Base-by-base conservation (phyloP, 2,329 filamentous ascomycete genomes). In the Colletotrichum musae region DNA sequence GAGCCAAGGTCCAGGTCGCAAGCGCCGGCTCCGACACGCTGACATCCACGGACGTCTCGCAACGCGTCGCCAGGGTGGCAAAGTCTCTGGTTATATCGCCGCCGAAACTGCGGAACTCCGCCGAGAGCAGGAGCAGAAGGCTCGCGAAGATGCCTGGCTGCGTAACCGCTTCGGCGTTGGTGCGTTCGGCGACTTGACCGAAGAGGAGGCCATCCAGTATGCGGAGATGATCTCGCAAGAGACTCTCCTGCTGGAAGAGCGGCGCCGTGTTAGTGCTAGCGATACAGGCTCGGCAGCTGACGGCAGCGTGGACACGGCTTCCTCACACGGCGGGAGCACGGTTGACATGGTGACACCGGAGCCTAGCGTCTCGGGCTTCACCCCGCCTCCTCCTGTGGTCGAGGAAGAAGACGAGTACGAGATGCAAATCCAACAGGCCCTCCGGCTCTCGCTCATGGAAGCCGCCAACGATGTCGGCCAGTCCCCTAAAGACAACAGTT, bases 91-190 rank as follows among this genome's bases (percentile, higher is more conserved):
- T 72, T 95, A 95, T 76, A 98, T 98, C 71, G 91, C 91, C 48
- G 92, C 93, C n/a, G 95, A 98, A 79, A 89, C 92, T 72, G 87
- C 90, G 51, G 94, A 97, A 77, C 86, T 98, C 64, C 91, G 92
- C 64, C 87, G 87, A 9, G 94, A 97, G 75, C 90, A 91, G 73
- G 83, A 91, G 39, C 87, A 89, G 51, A 88, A 89, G 47, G 85
- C 86, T 26, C 91, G 91, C 64, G 92, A 97, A 75, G 85, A 89
- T 63, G 87, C 90, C 16, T 90, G 91, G 26, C 84, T 98, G 28
- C 92, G 89, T 43, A 91, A 89, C 36, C 90, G 95, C 43, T 99
- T 97, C 75, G 96, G 96, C 6, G 89, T 96, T 2, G 94, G 94
- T 41, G 79, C 79, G 0, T 81, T 98, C 1, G 88, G 84, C 3